Evolutionary conservation across 495 filamentous ascomycete genomes (phyloP), one percentile per base, ranked within the genome.

Genomic region (Aspergillus bridgeri): DNA sequence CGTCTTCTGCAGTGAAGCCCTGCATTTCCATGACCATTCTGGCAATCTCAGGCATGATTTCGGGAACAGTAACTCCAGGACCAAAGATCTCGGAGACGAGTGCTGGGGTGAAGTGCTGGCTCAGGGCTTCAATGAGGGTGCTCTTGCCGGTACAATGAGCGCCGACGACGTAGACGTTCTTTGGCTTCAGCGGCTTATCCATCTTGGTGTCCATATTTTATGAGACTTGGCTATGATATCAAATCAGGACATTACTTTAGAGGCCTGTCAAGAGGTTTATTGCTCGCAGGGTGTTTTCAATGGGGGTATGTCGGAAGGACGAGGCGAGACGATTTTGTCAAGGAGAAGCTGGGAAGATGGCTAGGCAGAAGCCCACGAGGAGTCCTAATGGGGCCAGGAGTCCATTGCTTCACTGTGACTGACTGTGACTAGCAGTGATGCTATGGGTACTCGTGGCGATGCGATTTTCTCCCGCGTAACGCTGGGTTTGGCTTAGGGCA

Each of bases 101-200:
- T 5, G 5, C 19, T 7, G n/a, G 18, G 45, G 45, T 47, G 1
- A 47, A 47, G 17, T 21, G 45, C 45, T 21, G 1, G 11, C 15
- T 47, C 18, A 54, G 51, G 3, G 33, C 51, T 3, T 45, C 19
- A 5, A 45, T 3, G 17, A 54, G 38, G 38, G 51, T 54, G 6
- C 20, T 54, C 19, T 54, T 54, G 11, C 51, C 51, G 4, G 51
- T 54, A 15, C 38, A 43, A 24, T 54, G 51, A 5, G 51, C 51
- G 3, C 51, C 51, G 9, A 54, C 51, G 7, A 54, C 5, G 42
- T 54, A 54, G 38, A 44, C 21, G 21, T 54, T 54, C 33, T 38
- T 38, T 13, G 33, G 33, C 1, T 2, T 38, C 33, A 38, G 33
- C 3, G 33, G 33, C 33, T 15, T 11, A 1, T 33, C 29, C 2